Base-by-base conservation (phyloP, 371 early-diverging fungal genomes). In the Nosema muscidifuracis region DNA sequence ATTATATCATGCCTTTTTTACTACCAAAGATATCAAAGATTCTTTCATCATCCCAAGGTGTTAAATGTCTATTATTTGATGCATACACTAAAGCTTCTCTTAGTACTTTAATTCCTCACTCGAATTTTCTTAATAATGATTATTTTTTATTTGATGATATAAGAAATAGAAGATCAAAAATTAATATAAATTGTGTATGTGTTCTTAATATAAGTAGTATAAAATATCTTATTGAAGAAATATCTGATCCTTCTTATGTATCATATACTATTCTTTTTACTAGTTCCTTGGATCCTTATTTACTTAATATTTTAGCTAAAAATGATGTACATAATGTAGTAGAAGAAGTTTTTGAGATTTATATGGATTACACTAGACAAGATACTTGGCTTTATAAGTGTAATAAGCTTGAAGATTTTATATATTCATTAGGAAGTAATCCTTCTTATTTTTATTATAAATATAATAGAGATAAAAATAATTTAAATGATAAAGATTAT, bases 81-180 rank as follows among this genome's bases (percentile, higher is more conserved):
- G 71, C 77, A 20, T 67, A 65, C 24, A 73, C 84, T 1, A 82
- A 76, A 65, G 13, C 61, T 9, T 69, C 76, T 4, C 50, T 83
- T 24, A 76, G 76, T 40, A 74, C 80, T 31, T 13, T 80, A n/a
- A 67, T 83, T 40, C 67, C 80, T 18, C 76, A 82, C 40, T 65
- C 77, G 1, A 50, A 60, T 44, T 75, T 83, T 38, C 64, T 80
- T 13, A 64, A 76, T 3, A 71, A 74, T 44, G 80, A 80, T 33
- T 83, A 74, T 47, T 83, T 83, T 63, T 65, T 81, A 3, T 82
- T 83, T 74, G 82, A 83, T 34, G 70, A 34, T 34, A 71, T 83
- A 38, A 50, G 18, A 47, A 76, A 75, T 38, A 47, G 10, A 47
- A 73, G 42, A 44, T 74, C 67, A 30, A 64, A 81, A 51, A 58